Base-by-base conservation (phyloP, 2,329 filamentous ascomycete species). In the Penicillium sp. region DNA sequence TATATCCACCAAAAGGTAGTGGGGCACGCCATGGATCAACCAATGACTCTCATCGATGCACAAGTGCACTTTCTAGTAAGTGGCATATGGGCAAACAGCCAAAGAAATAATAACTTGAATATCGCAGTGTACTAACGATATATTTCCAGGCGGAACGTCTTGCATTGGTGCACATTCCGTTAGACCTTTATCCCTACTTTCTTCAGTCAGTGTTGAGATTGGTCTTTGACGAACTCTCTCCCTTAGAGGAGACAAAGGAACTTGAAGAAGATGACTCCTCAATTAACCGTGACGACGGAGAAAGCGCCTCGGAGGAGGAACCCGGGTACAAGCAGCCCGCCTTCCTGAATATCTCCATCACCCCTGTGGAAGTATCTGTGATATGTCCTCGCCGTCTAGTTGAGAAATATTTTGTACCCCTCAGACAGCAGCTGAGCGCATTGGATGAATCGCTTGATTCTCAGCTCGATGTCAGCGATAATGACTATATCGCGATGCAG, bases 301-400 rank as follows among this genome's bases (percentile, higher is more conserved):
- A 45, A 9, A 21, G 5, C 3, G 14, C 16, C 16, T 45, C 42
- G 18, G 42, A 45, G 14, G 58, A 67, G 48, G 53, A 55, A 47
- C 29, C 67, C 54, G 61, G 80, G 76, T 81, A 76, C 75, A 14
- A 78, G 71, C 79, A 79, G 68, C 89, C 94, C 74, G 86, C 87
- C 40, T 97, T 99, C 73, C 83, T 97, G 71, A 97, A 97, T 73
- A 87, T 99, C 63, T 95, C 91, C 59, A 84, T 97, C 67, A 97
- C 92, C 0, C 91, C 92, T 0, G 84, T 96, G 51, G 94, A 97
- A 74, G 96, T 91, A 76, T 96, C 92, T 3, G 83, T 99, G 48
- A 91, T 96, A 50, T 97, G 93, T 70, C 89, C 93, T 58, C 85
- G 85, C 55, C 81, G 84, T 37, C 88, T 91, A 76, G 89, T 90